Percentiles rank a stretch among this genome's conserved stretches.
Conservation (phyloP, 1,139 yeast species). For the Tardiomyces blankii region DNA sequence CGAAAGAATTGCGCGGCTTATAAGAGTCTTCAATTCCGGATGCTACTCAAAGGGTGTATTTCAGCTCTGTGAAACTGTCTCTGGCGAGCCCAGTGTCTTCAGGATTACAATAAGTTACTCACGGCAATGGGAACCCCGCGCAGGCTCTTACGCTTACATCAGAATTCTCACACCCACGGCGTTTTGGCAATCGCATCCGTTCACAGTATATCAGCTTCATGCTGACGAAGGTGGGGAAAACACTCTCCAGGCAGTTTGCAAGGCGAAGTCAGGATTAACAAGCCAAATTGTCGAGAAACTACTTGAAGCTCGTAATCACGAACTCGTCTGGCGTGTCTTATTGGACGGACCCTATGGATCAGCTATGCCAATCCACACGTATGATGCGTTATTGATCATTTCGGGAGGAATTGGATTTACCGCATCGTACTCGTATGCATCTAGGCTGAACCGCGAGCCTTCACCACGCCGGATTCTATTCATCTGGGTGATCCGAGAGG, state of each 20-base stretch:
- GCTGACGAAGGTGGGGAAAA: not conserved
- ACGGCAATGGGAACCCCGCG: conserved; percentile 29
- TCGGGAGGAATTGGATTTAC: conserved; percentile 61
- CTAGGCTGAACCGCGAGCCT: conserved; percentile 6
- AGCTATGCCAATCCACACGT: conserved; percentile 31
- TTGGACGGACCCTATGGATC: not conserved
- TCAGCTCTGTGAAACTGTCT: conserved; percentile 12
- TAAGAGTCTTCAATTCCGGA: conserved; percentile 28
- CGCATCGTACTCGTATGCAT: conserved; percentile 23
- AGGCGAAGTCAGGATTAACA: not conserved
- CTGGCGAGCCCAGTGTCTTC: conserved; percentile 4
- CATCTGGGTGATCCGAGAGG: conserved; percentile 40
- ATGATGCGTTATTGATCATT: conserved; percentile 36
- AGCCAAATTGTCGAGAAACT: not conserved
- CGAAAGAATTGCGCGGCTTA: conserved; percentile 28
- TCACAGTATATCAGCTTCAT: conserved; percentile 33
- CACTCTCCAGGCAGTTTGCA: not conserved
- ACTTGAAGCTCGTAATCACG: not conserved
- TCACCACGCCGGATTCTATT: conserved; percentile 23
- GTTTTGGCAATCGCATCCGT: conserved; percentile 54
- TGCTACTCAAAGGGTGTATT: conserved; percentile 27
- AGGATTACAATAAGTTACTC: conserved; percentile 15
- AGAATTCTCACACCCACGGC: conserved; percentile 33
- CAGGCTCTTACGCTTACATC: conserved; percentile 49
- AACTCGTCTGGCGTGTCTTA: not conserved